Evolutionary conservation across 176 grass and related monocot genomes (phyloP), one percentile per base, ranked within the genome.

Genomic region (Avena atlantica): DNA sequence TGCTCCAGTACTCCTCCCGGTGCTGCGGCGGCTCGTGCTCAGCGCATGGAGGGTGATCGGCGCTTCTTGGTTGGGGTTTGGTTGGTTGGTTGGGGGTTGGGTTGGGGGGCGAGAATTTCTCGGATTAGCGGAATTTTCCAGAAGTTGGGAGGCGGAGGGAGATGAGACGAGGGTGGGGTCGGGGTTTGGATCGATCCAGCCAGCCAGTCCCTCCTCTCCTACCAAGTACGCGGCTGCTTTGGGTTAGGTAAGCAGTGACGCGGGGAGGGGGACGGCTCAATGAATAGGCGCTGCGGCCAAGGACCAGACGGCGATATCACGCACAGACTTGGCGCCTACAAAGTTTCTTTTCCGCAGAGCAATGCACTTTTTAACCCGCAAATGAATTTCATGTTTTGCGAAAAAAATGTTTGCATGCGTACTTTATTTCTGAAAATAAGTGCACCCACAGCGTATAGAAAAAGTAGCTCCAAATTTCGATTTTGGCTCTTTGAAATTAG

Each of bases 91-190:
- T 52, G 61, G 79, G 87, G 53, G 62, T 56, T 78, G 61, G 85
- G 60, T 24, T 25, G 27, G 52, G 66, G 83, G 85, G 45, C 25
- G 86, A 40, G 58, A 21, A 75, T 74, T 84, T 74, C 42, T 83
- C 24, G 78, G 70, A 82, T 81, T 65, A 78, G 83, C 75, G 88
- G 86, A 95, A 91, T 62, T 93, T 93, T 93, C 91, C 88, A 89
- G 91, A 93, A 89, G 80, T 72, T 45, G 16, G 2, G 27, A 15
- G 58, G 72, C n/a, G 42, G 59, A 20, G 68, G 34, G 15, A 15
- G 42, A 29, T 34, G 36, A 81, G 77, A 27, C 47, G 27, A 86
- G 67, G 79, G 80, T 69, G 81, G 40, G 59, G 42, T 8, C 52
- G 47, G 23, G 55, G 55, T 19, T 19, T 79, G 69, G 78, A 50